Evolutionary conservation across 768 basidiomycete species (phyloP).

Genomic region (Suillus lakei): DNA sequence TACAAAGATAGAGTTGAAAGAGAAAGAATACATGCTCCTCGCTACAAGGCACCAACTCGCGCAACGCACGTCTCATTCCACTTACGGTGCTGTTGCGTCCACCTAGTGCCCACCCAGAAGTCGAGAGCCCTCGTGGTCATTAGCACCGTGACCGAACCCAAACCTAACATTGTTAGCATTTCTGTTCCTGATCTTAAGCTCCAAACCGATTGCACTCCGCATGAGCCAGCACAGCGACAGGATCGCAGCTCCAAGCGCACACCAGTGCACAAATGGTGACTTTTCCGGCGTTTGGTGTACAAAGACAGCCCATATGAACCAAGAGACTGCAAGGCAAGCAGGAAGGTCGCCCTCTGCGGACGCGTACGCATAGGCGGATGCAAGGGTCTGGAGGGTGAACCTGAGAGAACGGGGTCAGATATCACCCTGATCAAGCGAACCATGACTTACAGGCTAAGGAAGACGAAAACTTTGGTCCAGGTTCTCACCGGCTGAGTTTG

Average conservation of each 20-base stretch:
- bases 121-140: slow-evolving; percentile 33
- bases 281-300: slow-evolving; percentile 47
- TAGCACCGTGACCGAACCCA: slow-evolving; percentile 26
- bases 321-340: slow-evolving; percentile 68
- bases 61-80: not conserved
- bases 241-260: slow-evolving; percentile 64
- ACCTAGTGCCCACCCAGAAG: slow-evolving; percentile 33
- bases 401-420: slow-evolving; percentile 24
- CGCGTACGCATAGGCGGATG: slow-evolving; percentile 70
- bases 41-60: not conserved
- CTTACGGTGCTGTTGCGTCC: not conserved
- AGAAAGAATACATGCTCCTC: slow-evolving; percentile 4
- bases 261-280: slow-evolving; percentile 68
- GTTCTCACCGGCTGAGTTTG: slow-evolving; percentile 53
- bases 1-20: slow-evolving; percentile 6
- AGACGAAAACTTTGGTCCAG: slow-evolving; percentile 68
- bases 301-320: slow-evolving; percentile 70
- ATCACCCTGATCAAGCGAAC: not conserved
- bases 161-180: slow-evolving; percentile 27
- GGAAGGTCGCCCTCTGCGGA: slow-evolving; percentile 69
- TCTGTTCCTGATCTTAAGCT: slow-evolving; percentile 38
- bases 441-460: slow-evolving; percentile 53
- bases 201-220: slow-evolving; percentile 53
- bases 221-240: slow-evolving; percentile 67
- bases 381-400: slow-evolving; percentile 60